Evolutionary conservation across 225 moss, liverwort and hornwort species (phyloP), one percentile per base, ranked within the genome.

Genomic region (Physcomitrium patens): DNA sequence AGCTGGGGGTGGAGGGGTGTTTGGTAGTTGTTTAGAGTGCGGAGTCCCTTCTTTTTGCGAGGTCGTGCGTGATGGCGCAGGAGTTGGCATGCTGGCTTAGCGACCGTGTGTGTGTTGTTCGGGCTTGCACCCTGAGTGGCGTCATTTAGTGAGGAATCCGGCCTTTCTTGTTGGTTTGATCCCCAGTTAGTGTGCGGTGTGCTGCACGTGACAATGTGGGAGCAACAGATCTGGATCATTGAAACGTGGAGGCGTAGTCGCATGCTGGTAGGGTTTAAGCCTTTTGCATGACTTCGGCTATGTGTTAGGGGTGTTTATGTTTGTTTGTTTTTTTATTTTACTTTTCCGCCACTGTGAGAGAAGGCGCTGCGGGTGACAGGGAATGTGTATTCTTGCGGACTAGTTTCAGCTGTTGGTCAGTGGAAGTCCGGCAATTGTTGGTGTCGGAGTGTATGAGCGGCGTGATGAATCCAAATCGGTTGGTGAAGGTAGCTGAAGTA

Each of bases 51-150:
- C 16, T 22, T 26, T 49, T 63, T 43, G 45, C 44, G 31, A 65
- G 59, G 62, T 83, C 51, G 45, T n/a, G 54, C 63, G 51, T 17
- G 28, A 17, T n/a, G 14, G 62, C 43, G 20, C 10, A 52, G 48
- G 47, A 44, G 46, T 68, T 58, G 65, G 18, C 52, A 37, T 31
- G 12, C 12, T 45, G 76, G 66, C 5, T 41, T 48, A 26, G n/a
- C 44, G 53, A 59, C 51, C n/a, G 48, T 60, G 23, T 67, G 23
- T 67, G 54, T 37, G 31, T 37, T 37, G 5, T 37, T 37, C 31
- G 31, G 12, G 23, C 8, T 43, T 52, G 2, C 22, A 56, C 58
- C 20, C 60, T 43, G 12, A 37, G 60, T 3, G 19, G 28, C 55
- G 43, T 53, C 26, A n/a, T 62, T 27, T 62, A 59, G 20, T 42